Percentiles rank a stretch among this genome's conserved stretches.
These are phyloP conservation scores for Lasiodiplodia theobromae DNA, from an alignment of 2,329 filamentous ascomycete genomes.

Conservation along the genomic window DNA sequence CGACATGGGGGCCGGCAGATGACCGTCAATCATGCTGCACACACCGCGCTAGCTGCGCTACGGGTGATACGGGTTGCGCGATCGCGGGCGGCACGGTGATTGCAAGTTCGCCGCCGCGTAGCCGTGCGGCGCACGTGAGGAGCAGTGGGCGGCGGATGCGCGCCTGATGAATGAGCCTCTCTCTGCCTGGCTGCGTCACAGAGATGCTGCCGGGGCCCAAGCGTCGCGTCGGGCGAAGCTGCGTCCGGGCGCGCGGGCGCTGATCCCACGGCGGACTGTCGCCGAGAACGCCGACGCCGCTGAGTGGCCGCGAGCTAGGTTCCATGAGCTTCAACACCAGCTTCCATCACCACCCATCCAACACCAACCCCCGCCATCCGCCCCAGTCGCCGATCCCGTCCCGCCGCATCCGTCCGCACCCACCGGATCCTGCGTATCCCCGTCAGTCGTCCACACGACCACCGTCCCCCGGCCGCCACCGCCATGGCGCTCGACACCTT, in stretches of 20 bases:
- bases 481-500: constrained; percentile 99
- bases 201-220: constrained; percentile 5
- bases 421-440: neutral
- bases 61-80: constrained; percentile 20
- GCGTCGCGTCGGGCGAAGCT: neutral
- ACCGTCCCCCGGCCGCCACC: constrained; percentile 44
- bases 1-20: constrained; percentile 29
- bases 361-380: neutral
- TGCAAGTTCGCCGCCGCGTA: constrained; percentile 4
- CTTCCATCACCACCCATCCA: constrained; percentile 11
- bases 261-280: constrained; percentile 12
- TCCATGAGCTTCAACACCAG: constrained; percentile 29
- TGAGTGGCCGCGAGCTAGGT: constrained; percentile 27
- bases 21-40: constrained; percentile 26
- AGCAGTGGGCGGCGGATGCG: constrained; percentile 6
- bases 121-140: constrained; percentile 24
- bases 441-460: neutral
- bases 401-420: neutral
- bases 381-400: constrained; percentile 1
- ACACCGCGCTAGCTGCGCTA: constrained; percentile 25
- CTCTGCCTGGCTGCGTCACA: constrained; percentile 2
- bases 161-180: constrained; percentile 7
- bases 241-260: neutral
- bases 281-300: constrained; percentile 29
- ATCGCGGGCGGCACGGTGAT: constrained; percentile 16